These are phyloP conservation scores for Neurospora sp. DNA, from an alignment of 495 filamentous ascomycete genomes.

Conservation along the genomic window DNA sequence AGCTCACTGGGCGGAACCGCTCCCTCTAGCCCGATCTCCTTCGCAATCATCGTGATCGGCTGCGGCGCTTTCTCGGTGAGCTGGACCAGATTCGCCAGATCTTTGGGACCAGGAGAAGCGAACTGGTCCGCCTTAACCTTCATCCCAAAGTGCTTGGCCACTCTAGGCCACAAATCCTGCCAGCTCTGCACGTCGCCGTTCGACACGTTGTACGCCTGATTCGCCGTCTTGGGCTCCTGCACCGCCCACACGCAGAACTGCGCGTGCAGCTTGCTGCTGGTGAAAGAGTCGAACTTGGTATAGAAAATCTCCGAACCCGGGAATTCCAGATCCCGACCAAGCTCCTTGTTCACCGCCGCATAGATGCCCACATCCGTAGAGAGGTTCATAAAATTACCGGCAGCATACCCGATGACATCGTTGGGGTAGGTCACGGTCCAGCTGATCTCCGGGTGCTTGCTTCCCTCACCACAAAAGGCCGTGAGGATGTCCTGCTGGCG, in stretches of 20 bases:
- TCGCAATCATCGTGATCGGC: constrained; percentile 33
- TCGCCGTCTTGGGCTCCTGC: constrained; percentile 28
- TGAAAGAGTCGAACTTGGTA: constrained; percentile 42
- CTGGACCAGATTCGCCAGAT: constrained; percentile 7
- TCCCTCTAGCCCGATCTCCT: constrained; percentile 28
- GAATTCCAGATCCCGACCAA: constrained; percentile 36
- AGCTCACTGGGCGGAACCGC: constrained; percentile 22
- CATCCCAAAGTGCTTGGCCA: constrained; percentile 36
- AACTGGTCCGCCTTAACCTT: constrained; percentile 39
- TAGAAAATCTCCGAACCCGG: constrained; percentile 41
- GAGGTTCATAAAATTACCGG: constrained; percentile 50
- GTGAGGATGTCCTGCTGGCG: constrained; percentile 34
- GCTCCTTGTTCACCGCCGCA: constrained; percentile 36
- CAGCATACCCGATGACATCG: constrained; percentile 39
- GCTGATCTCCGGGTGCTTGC: constrained; percentile 22
- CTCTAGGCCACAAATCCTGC: constrained; percentile 46
- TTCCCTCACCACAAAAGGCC: constrained; percentile 11
- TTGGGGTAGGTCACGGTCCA: constrained; percentile 45
- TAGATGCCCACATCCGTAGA: constrained; percentile 40
- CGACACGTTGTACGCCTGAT: constrained; percentile 46
- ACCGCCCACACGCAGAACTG: constrained; percentile 45
- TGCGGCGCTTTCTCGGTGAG: constrained; percentile 22
- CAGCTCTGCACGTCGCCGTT: constrained; percentile 46
- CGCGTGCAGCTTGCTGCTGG: constrained; percentile 39
- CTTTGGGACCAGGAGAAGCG: constrained; percentile 1